Percentiles rank a stretch among this genome's conserved stretches.
Evolutionary conservation across 2,329 filamentous ascomycete genomes (phyloP).

Genomic region (Claviceps fusiformis): DNA sequence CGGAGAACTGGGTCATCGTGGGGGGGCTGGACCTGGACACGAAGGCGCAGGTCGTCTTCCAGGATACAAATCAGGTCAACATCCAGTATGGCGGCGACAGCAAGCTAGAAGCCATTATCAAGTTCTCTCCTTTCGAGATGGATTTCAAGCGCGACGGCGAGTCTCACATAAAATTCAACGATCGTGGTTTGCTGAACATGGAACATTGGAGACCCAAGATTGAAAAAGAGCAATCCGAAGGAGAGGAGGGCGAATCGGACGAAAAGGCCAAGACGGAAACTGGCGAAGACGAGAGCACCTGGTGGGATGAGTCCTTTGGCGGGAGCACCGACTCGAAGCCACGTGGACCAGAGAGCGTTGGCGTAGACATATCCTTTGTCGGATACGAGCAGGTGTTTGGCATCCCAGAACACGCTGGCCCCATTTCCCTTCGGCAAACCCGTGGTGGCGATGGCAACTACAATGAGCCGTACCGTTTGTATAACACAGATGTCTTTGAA

Average conservation of each 20-base stretch:
- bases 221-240: slow-evolving; percentile 52
- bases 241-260: slow-evolving; percentile 37
- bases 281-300: slow-evolving; percentile 70
- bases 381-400: slow-evolving; percentile 89
- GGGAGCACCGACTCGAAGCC: slow-evolving; percentile 93
- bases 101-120: slow-evolving; percentile 71
- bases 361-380: slow-evolving; percentile 79
- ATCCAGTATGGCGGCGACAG: slow-evolving; percentile 66
- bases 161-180: slow-evolving; percentile 78
- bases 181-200: slow-evolving; percentile 77
- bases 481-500: slow-evolving; percentile 96
- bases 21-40: slow-evolving; percentile 64
- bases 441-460: slow-evolving; percentile 78
- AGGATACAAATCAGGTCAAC: slow-evolving; percentile 55
- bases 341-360: slow-evolving; percentile 84
- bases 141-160: slow-evolving; percentile 76
- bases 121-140: slow-evolving; percentile 67
- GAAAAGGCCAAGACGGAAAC: slow-evolving; percentile 29
- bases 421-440: slow-evolving; percentile 79
- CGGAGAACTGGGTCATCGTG: slow-evolving; percentile 72
- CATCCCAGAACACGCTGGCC: slow-evolving; percentile 83
- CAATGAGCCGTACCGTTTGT: slow-evolving; percentile 80
- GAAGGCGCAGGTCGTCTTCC: slow-evolving; percentile 52
- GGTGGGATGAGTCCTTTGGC: slow-evolving; percentile 96
- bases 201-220: slow-evolving; percentile 91